Percentiles rank a stretch among this genome's conserved stretches.
phyloP scores from a whole-genome alignment of 768 basidiomycete genomes.

The Trametes meyenii region DNA sequence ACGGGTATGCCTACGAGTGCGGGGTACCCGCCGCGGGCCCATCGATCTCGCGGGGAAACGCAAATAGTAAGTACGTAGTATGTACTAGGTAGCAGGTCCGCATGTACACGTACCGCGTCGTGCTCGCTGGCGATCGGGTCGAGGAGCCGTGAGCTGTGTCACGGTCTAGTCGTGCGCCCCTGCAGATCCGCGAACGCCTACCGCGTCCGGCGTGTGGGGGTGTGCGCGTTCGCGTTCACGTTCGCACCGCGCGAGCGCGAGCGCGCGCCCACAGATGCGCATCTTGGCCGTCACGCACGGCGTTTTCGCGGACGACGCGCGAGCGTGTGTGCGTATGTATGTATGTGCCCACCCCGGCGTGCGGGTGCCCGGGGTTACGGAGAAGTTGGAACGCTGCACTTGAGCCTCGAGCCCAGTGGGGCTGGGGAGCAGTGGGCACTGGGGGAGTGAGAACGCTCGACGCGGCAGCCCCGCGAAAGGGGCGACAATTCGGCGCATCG shows the following conservation, averaged over 20 bases:
- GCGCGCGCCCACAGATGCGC: neutral
- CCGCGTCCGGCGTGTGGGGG: neutral
- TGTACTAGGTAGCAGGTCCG: too few species aligned
- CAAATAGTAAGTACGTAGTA: too few species aligned
- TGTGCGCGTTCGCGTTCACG: neutral
- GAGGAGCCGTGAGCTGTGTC: neutral
- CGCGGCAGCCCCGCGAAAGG: too few species aligned
- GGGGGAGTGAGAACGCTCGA: too few species aligned
- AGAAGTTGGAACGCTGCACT: too few species aligned
- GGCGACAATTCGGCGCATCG: too few species aligned
- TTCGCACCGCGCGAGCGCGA: neutral
- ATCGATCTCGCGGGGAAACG: neutral
- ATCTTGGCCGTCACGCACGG: neutral
- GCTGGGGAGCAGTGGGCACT: too few species aligned
- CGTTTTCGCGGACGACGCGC: constrained; percentile 10
- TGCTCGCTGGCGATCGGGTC: constrained; percentile 1
- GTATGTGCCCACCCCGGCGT: neutral
- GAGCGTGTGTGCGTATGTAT: constrained; percentile 10
- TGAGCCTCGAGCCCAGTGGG: too few species aligned
- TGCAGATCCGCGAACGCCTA: constrained; percentile 6
- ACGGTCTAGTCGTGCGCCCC: neutral
- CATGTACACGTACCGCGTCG: too few species aligned
- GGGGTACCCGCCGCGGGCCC: neutral
- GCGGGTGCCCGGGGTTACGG: neutral
- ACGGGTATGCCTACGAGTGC: neutral